Base-by-base conservation (phyloP, 2,329 filamentous ascomycete genomes). In the Arthrobotrys pseudoclavata region DNA sequence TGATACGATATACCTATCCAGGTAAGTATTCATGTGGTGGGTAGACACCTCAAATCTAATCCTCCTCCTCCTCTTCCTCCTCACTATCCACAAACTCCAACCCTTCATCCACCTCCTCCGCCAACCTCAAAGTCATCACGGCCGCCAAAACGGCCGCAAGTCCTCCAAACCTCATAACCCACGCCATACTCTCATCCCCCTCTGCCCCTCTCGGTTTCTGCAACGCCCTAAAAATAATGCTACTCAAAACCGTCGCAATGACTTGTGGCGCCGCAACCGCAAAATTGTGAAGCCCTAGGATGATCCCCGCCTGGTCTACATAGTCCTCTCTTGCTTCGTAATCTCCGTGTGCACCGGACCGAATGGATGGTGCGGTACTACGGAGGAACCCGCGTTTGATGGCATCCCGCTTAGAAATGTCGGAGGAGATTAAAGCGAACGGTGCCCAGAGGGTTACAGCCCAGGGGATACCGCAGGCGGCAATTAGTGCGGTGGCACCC, bases 211-310 rank as follows among this genome's bases (percentile, higher is more conserved):
- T 88, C 0, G 93, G 93, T 84, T 97, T 97, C 85, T 98, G 94
- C 81, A 95, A 88, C 47, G 91, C 85, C 82, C 89, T 91, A 85
- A 98, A 98, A 79, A 98, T 92, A 76, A 91, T 86, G 82, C 91
- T 94, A 76, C 92, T 95, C 24, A 92, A 89, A 29, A 97, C 85
- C 4, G 94, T 97, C 10, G 95, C 94, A 68, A 97, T 87, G 77
- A 97, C 94, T 83, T 98, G 95, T 0, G 95, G 95, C 4, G 93
- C 90, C 0, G 94, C 93, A 80, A 98, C 92, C 15, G 94, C 91
- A 85, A 98, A 95, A 83, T 98, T 98, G 86, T 98, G 95, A 68
- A 98, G 94, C 7, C 95, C 95, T 1, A 98, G 87, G 52, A 98
- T 93, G 47, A 97, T 92, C 48, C 95, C 94, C 3, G 94, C 93